Evolutionary conservation across 306 rosid species (phyloP).

Genomic region (Sechiopsis laciniata): DNA sequence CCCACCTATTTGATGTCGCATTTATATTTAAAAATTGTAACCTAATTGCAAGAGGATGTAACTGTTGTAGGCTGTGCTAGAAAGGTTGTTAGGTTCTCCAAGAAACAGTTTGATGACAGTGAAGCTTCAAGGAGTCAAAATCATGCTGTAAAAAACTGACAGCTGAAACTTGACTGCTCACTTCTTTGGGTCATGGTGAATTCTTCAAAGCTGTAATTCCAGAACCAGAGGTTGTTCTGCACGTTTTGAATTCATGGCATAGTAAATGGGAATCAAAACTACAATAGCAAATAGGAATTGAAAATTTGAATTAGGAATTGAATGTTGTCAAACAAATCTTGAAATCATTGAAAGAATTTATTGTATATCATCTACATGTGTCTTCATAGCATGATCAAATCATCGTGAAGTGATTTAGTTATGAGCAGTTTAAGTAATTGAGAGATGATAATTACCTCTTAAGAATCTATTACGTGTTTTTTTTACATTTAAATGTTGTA

Average conservation of each 20-base stretch:
- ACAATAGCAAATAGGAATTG: not conserved
- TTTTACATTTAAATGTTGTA: no score
- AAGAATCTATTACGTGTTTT: no score
- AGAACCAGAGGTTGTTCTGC: conserved; percentile 2
- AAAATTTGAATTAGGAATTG: no score
- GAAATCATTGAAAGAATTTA: not conserved
- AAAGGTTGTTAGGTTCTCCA: conserved; percentile 7
- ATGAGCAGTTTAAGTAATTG: no score
- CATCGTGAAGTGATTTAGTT: no score
- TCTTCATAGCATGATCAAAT: not conserved
- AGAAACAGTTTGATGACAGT: conserved; percentile 18
- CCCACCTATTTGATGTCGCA: not conserved
- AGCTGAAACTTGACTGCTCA: conserved; percentile 13
- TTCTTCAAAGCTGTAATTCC: conserved; percentile 3
- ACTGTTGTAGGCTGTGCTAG: not conserved
- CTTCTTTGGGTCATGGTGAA: not conserved
- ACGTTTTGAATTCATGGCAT: not conserved
- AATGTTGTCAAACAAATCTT: not conserved
- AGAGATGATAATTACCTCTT: no score
- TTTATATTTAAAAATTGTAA: not conserved
- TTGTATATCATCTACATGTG: not conserved
- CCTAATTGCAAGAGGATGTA: not conserved
- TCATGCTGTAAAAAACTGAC: conserved; percentile 16
- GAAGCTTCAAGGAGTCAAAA: conserved; percentile 18
- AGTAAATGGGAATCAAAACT: not conserved